A percentile compares a stretch with the other conserved stretches of the same genome.
These are phyloP conservation scores for Plantago major DNA, from an alignment of 257 asterid genomes.

Conservation along the genomic window DNA sequence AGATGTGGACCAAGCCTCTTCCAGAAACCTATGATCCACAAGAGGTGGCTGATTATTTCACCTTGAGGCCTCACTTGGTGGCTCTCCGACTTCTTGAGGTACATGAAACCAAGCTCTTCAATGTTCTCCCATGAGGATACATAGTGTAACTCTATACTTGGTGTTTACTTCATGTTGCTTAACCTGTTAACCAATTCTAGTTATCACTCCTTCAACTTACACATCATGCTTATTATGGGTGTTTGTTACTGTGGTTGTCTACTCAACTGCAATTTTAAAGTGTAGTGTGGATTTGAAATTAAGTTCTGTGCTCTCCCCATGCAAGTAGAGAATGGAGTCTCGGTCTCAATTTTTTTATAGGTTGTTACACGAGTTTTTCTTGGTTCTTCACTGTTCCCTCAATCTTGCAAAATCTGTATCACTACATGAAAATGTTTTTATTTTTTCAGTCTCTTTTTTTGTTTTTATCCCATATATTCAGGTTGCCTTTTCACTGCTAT, in stretches of 20 bases:
- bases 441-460: too few species aligned
- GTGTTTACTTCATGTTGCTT: conserved; percentile 1
- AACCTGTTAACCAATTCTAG: conserved; percentile 2
- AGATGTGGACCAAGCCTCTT: conserved; percentile 89
- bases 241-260: neutral
- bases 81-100: conserved; percentile 88
- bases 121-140: conserved; percentile 8
- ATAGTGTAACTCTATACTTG: neutral
- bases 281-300: neutral
- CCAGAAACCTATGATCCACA: conserved; percentile 80
- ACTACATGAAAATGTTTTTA: too few species aligned
- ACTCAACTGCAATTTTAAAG: too few species aligned
- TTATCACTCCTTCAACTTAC: neutral
- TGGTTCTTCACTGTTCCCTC: too few species aligned
- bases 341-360: too few species aligned
- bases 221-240: neutral
- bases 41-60: conserved; percentile 63
- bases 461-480: too few species aligned
- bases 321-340: neutral
- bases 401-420: too few species aligned
- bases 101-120: conserved; percentile 19
- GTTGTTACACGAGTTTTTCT: too few species aligned
- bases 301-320: conserved; percentile 5
- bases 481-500: too few species aligned
- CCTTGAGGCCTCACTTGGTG: conserved; percentile 86